Conservation (phyloP, 306 rosid genomes). For the Myrica gale region DNA sequence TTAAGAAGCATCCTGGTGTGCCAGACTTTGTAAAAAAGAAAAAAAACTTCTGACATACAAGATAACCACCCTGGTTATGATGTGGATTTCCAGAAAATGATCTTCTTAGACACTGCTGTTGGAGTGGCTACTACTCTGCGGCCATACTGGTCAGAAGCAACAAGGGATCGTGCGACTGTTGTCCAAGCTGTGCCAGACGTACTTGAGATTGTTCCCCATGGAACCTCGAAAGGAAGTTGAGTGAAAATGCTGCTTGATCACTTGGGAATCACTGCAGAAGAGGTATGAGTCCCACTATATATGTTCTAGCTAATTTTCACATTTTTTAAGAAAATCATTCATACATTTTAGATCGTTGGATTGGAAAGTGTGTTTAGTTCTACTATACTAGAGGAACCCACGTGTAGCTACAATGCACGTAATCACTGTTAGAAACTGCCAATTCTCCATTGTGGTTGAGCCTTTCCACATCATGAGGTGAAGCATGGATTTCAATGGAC, state of each 20-base stretch:
- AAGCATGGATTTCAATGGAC: neutral
- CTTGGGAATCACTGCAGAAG: constrained; percentile 60
- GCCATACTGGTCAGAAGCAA: constrained; percentile 86
- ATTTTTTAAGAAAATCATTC: constrained; percentile 11
- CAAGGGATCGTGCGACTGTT: constrained; percentile 57
- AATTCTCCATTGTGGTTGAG: neutral
- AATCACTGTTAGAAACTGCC: neutral
- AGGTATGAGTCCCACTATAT: constrained; percentile 44
- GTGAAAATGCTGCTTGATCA: constrained; percentile 85
- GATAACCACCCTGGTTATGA: constrained; percentile 1
- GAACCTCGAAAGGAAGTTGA: constrained; percentile 85
- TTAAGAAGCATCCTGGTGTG: neutral
- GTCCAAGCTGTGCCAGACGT: constrained; percentile 81
- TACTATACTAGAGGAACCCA: neutral
- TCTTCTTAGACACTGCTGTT: constrained; percentile 65
- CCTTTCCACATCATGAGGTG: neutral
- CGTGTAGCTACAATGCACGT: neutral
- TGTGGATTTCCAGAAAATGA: constrained; percentile 61
- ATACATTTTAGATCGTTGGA: neutral
- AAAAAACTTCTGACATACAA: neutral
- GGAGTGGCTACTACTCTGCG: constrained; percentile 61
- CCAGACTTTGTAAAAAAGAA: neutral
- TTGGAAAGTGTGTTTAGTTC: constrained; percentile 5
- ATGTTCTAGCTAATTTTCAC: neutral
- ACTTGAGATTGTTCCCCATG: constrained; percentile 86